Base-by-base conservation (phyloP, 73 alveolate species). In the Breviolum minutum region DNA sequence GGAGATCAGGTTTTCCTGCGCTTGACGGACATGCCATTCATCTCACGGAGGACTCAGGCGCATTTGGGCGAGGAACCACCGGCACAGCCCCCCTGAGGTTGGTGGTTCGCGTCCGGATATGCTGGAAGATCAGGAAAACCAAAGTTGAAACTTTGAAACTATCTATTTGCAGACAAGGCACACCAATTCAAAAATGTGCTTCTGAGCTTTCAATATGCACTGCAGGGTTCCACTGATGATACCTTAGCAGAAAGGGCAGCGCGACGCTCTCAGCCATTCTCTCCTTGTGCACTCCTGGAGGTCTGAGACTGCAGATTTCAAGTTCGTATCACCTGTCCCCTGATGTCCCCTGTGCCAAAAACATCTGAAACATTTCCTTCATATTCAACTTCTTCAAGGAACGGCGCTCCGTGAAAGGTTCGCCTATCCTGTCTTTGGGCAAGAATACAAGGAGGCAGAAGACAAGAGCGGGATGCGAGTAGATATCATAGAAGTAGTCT, bases 21-120 rank as follows among this genome's bases (percentile, higher is more conserved):
- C 77, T 3, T 40, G 54, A 40, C 54, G 54, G 54, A 40, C 54
- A 40, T 40, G n/a, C n/a, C 74, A 11, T 66, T 13, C 77, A 40
- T 40, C 54, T 40, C 54, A 9, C 17, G 86, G 86, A 77, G n/a
- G 64, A 30, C 63, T 69, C 69, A 5, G 96, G 96, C 68, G 87
- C 74, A 63, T 83, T 66, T 40, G 97, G 87, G 80, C 81, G 91
- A 63, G 63, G 54, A 88, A 61, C 98, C 24, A 92, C 80, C 40
- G 98, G 98, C 90, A 62, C 98, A 32, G 91, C 98, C 87, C 98
- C 80, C 98, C 98, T n/a, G n/a, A n/a, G n/a, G n/a, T 82, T 22
- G 20, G 40, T 76, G 40, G 6, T 24, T 29, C 17, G 86, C 86
- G 11, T 3, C 61, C 86, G n/a, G n/a, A n/a, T n/a, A n/a, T n/a